phyloP scores from a whole-genome alignment of 192 early-diverging fungal genomes.

The Dissophora globulifera region DNA sequence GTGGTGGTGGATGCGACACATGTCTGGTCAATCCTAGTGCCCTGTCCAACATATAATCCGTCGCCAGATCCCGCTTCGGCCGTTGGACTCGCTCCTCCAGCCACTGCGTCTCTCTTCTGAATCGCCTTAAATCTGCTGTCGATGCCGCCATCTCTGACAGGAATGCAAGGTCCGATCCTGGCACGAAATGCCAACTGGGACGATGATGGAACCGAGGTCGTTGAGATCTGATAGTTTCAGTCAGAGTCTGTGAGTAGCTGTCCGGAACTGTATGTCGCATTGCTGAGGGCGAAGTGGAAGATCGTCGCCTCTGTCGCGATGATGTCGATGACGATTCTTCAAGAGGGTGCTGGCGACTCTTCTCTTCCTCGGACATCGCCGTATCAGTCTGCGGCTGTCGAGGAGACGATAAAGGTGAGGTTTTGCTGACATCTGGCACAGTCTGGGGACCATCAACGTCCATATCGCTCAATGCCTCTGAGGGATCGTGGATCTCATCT shows the following conservation, averaged over 20 bases:
- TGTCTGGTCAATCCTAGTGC: constrained; percentile 30
- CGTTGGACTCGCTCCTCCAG: constrained; percentile 32
- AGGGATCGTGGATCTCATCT: neutral
- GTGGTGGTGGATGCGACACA: neutral
- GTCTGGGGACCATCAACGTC: constrained; percentile 13
- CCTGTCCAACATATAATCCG: constrained; percentile 29
- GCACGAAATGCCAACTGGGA: constrained; percentile 25
- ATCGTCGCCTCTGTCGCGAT: constrained; percentile 1
- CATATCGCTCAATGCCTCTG: neutral
- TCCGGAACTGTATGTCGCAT: neutral
- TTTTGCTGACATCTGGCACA: constrained; percentile 3
- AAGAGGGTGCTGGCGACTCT: no score
- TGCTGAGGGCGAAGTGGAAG: neutral
- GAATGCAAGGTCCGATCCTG: constrained; percentile 42
- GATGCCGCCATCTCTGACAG: constrained; percentile 45
- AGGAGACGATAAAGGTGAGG: neutral
- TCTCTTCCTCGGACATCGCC: no score
- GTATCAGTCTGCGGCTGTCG: no score
- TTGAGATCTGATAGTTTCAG: neutral
- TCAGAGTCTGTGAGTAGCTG: no score
- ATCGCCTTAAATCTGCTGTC: constrained; percentile 32
- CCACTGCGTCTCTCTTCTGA: constrained; percentile 40
- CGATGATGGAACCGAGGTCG: neutral
- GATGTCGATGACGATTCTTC: no score
- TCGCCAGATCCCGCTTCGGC: constrained; percentile 8